Evolutionary conservation across 1,139 yeast genomes (phyloP), one percentile per base, ranked within the genome.

Genomic region (Trichomonascaceae sp.): DNA sequence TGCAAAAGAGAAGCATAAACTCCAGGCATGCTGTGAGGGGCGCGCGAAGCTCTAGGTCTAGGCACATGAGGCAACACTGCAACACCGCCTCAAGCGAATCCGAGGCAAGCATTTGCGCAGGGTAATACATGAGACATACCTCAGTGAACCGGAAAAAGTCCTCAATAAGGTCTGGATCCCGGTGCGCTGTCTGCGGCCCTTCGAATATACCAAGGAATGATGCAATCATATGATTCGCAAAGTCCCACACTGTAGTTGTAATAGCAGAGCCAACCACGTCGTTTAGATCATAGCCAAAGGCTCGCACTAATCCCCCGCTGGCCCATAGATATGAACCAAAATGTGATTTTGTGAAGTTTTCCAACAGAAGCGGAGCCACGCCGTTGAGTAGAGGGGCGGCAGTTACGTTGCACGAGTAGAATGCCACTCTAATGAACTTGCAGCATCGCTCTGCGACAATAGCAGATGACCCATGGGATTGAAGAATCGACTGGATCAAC

Each of bases 271-370:
- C 57, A 27, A 13, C 27, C 57, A 32, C 58, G 56, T 42, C 64
- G 57, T 26, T 17, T 8, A 31, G 36, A 64, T 49, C 43, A 11
- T 33, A 82, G 18, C 81, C 78, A 56, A 70, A 85, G 42, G 81
- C 92, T 40, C 84, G 71, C 35, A 87, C 72, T 20, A 84, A 62
- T 4, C 81, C 69, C 3, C 95, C 96, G 3, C 93, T 77, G 13
- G 82, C 92, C 92, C 94, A 87, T 38, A 87, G 60, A 51, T 78
- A 87, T 53, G 94, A 81, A 2, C 96, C 96, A 49, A 62, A 72
- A 29, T 74, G 71, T 23, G 77, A 77, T 31, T 62, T 59, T 32
- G 74, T 67, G 59, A 84, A 87, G 4, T 92, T 89, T 28, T 67
- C 65, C 1, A 66, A 70, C 39, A 82, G 65, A 15, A 70, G 62